Evolutionary conservation across 208 protist species (phyloP).

Genomic region (Leishmania arabica): DNA sequence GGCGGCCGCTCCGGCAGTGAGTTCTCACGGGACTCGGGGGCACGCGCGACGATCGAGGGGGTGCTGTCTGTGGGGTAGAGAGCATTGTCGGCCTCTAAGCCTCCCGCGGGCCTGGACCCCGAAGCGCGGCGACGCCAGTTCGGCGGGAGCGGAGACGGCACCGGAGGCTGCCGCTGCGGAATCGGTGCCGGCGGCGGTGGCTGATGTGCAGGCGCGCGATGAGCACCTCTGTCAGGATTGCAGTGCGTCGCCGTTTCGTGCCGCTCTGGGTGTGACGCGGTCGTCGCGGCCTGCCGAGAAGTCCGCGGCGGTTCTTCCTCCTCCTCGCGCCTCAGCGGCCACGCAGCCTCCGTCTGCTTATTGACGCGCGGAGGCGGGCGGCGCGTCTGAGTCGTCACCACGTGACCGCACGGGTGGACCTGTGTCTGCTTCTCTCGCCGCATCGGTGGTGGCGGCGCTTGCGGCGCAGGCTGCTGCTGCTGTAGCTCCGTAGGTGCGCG

Average conservation of each 20-base stretch:
- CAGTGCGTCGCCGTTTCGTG: background rate
- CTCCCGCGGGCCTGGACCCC: background rate
- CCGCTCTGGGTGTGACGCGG: background rate
- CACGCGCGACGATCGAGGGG: background rate
- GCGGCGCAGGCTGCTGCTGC: background rate
- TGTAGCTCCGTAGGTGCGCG: background rate
- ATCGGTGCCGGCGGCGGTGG: background rate
- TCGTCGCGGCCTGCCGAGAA: background rate
- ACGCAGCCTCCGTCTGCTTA: background rate
- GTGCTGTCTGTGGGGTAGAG: background rate
- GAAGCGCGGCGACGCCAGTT: background rate
- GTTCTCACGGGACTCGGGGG: background rate
- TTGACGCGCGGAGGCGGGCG: background rate
- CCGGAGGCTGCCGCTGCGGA: no score
- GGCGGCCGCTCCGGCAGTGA: background rate
- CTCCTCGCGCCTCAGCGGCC: background rate
- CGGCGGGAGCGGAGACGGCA: background rate
- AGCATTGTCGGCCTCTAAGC: background rate
- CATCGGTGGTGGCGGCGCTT: background rate
- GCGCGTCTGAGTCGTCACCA: background rate
- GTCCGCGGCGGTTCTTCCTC: background rate
- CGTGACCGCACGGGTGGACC: background rate
- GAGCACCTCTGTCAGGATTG: background rate
- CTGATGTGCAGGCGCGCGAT: background rate
- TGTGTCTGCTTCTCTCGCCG: slow-evolving; percentile 11